Conservation (phyloP, 345 rosid species). For the Dovyalis caffra region DNA sequence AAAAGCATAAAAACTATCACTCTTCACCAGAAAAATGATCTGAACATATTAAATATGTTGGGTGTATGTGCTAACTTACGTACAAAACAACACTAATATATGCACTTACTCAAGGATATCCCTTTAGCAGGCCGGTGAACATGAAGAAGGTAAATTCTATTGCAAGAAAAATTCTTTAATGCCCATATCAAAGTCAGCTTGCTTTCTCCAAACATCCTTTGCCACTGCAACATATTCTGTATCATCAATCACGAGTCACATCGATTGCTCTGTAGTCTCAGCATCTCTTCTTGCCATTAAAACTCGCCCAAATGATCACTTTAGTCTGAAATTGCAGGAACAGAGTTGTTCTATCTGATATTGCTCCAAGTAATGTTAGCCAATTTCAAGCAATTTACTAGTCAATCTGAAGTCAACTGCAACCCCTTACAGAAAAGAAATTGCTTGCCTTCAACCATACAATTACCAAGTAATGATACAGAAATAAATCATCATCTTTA, state of each 20-base stretch:
- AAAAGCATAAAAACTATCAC: background rate
- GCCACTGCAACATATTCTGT: slow-evolving; percentile 66
- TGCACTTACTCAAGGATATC: slow-evolving; percentile 63
- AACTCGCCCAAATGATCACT: background rate
- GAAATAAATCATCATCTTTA: background rate
- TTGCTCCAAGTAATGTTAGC: background rate
- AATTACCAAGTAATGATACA: too few species aligned
- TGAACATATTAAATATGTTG: background rate
- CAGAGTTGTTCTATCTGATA: background rate
- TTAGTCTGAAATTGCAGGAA: background rate
- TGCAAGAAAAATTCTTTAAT: slow-evolving; percentile 62
- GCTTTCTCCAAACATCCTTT: slow-evolving; percentile 46
- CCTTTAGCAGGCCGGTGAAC: slow-evolving; percentile 65
- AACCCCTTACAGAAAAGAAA: too few species aligned
- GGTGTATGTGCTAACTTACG: background rate
- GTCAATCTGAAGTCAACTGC: background rate
- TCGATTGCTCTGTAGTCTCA: slow-evolving; percentile 29
- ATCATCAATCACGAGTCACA: slow-evolving; percentile 49
- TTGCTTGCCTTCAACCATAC: too few species aligned
- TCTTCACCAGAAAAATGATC: background rate
- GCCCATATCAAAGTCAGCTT: slow-evolving; percentile 61
- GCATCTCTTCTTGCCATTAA: background rate
- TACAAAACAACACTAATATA: background rate
- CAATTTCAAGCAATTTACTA: background rate
- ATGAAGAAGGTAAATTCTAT: slow-evolving; percentile 62